These are phyloP conservation scores for Cordyceps militaris DNA, from an alignment of 2,329 filamentous ascomycete species.

Conservation along the genomic window DNA sequence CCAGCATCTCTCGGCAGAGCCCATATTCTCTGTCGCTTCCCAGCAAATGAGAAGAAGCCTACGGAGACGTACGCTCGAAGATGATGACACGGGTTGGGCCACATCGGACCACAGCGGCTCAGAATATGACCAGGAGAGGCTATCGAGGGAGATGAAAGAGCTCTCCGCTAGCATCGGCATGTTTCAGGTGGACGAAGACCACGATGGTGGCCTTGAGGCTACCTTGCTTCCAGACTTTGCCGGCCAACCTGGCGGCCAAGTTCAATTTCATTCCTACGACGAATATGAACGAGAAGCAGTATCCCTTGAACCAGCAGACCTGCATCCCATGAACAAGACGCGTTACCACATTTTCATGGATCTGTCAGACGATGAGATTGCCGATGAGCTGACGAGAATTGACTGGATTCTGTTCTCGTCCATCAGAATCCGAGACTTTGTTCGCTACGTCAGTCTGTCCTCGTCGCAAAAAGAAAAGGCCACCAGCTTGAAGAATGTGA, in stretches of 20 bases:
- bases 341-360: constrained; percentile 91
- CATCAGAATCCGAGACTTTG: constrained; percentile 85
- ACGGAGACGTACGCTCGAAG: constrained; percentile 64
- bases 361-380: constrained; percentile 74
- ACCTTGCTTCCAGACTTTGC: constrained; percentile 27
- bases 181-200: constrained; percentile 41
- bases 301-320: constrained; percentile 61
- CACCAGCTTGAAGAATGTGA: constrained; percentile 75
- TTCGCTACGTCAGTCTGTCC: constrained; percentile 80
- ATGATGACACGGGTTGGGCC: constrained; percentile 93
- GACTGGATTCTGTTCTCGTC: constrained; percentile 98
- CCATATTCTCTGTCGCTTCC: constrained; percentile 77
- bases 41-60: constrained; percentile 79
- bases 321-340: constrained; percentile 67
- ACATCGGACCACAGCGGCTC: constrained; percentile 57
- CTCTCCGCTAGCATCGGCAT: constrained; percentile 37
- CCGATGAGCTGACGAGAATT: constrained; percentile 85
- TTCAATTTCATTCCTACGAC: constrained; percentile 61
- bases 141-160: constrained; percentile 34
- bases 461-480: constrained; percentile 65
- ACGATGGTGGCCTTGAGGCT: constrained; percentile 37
- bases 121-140: constrained; percentile 26
- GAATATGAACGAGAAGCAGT: constrained; percentile 74
- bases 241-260: constrained; percentile 36
- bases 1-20: constrained; percentile 62